These are phyloP conservation scores for Aspergillus fumigatus DNA, from an alignment of 2,329 filamentous ascomycete genomes.

Conservation along the genomic window DNA sequence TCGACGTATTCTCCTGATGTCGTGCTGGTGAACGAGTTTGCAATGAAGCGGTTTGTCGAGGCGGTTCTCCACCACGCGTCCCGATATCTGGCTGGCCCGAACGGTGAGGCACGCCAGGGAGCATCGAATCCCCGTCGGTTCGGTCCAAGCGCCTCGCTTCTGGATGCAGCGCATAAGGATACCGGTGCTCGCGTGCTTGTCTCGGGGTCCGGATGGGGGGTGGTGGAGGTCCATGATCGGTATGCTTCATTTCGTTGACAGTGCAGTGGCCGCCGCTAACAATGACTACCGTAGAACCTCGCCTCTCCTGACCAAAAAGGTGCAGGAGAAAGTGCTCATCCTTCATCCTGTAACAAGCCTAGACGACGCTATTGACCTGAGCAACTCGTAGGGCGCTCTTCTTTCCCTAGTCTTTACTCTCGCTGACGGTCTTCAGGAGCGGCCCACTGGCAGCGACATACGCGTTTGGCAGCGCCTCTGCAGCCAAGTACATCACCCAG, in stretches of 20 bases:
- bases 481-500: slow-evolving; percentile 58
- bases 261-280: slow-evolving; percentile 11
- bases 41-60: slow-evolving; percentile 51
- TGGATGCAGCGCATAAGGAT: slow-evolving; percentile 20
- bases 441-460: slow-evolving; percentile 46
- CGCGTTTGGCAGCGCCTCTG: slow-evolving; percentile 47
- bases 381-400: slow-evolving; percentile 26
- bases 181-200: slow-evolving; percentile 26
- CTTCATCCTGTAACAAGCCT: slow-evolving; percentile 48
- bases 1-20: slow-evolving; percentile 61
- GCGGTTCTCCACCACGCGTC: slow-evolving; percentile 41
- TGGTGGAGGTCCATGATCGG: slow-evolving; percentile 27
- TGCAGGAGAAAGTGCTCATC: slow-evolving; percentile 40
- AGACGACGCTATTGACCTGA: slow-evolving; percentile 52
- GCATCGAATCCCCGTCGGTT: slow-evolving; percentile 12
- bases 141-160: slow-evolving; percentile 5
- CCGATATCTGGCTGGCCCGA: slow-evolving; percentile 19
- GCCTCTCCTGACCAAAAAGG: slow-evolving; percentile 36
- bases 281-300: slow-evolving; percentile 10
- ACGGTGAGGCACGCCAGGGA: slow-evolving; percentile 17
- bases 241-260: slow-evolving; percentile 4
- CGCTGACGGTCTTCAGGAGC: slow-evolving; percentile 7
- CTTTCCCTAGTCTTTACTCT: neutral
- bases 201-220: slow-evolving; percentile 25
- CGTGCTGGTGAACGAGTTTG: slow-evolving; percentile 61